Evolutionary conservation across 495 filamentous ascomycete species (phyloP), one percentile per base, ranked within the genome.

Genomic region (Penicillium argentinense): DNA sequence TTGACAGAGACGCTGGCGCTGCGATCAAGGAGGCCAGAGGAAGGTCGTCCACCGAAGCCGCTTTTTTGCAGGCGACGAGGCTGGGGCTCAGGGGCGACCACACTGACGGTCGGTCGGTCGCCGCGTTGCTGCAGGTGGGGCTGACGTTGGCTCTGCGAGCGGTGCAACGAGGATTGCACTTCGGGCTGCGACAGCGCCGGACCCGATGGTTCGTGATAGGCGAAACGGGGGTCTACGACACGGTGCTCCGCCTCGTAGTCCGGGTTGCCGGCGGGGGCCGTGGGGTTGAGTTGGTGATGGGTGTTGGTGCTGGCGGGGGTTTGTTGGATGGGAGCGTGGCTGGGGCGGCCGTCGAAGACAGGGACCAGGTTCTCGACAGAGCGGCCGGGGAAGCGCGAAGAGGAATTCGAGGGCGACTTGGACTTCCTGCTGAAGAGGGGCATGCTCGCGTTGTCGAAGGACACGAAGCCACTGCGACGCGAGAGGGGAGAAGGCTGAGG

Each of bases 321-420:
- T 5, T 5, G 11, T 5, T 5, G 5, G 25, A 11, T 26, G 25
- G 25, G 11, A 11, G 25, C 5, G 25, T 11, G 11, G 25, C 25
- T 5, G 25, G 5, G 11, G 25, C 25, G 11, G 11, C 5, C 11
- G 25, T 5, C 5, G 25, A 11, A 26, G 25, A 11, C 45, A 48
- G 46, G 48, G 52, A 43, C 49, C 24, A 68, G 59, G 40, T 67
- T 55, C 50, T 72, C 68, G 22, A 45, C 63, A n/a, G 67, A 67
- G 29, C 62, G 63, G 46, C 59, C 59, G 41, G 57, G 27, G 48
- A 49, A 53, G 24, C 50, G 57, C 29, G 54, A 48, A 17, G 66
- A 49, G 33, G 57, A 54, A 54, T 43, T 44, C 7, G 50, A 41
- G 13, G 56, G 41, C 4, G 56, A 53, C 46, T 55, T 66, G 30